Evolutionary conservation across 2,329 filamentous ascomycete species (phyloP), one percentile per base, ranked within the genome.

Genomic region (Pseudopyricularia javanii): DNA sequence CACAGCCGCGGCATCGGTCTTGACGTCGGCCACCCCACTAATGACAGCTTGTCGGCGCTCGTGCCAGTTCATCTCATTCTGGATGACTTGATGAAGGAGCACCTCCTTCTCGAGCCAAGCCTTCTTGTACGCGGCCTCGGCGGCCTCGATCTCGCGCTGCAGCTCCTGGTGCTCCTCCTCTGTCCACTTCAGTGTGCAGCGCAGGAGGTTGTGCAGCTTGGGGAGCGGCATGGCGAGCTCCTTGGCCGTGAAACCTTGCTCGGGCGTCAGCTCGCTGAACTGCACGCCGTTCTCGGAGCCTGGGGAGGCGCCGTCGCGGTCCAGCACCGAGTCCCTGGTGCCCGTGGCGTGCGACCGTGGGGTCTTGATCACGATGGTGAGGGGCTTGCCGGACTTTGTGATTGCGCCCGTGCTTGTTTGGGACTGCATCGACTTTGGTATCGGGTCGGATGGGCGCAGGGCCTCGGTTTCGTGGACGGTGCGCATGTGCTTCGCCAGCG

Each of bases 381-480:
- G 68, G 15, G 50, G 50, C 59, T 80, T 80, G 55, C 71, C 72
- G 47, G 70, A 68, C 58, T 74, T 77, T 61, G 65, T 68, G 40
- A 65, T 62, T 14, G 40, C 24, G 40, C 40, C 22, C 12, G 40
- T 22, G 17, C 63, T 68, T 56, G 53, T 56, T 12, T 58, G 67
- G 2, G 72, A 64, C 60, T 82, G 80, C 72, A 80, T 78, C 54
- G 82, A 82, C 65, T 88, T 86, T 22, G 85, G 82, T 12, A 88
- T 80, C 2, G 85, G 82, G 63, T 91, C 83, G 15, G 80, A 83
- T 4, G 88, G 86, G n/a, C 88, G 83, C 22, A 95, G 76, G 15
- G 89, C 87, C 70, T 98, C 93, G 3, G 91, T 96, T 67, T 98
- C 93, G 72, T 98, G 93, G 35, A 98, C 91, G 15, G 93, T 97